Evolutionary conservation across 73 alveolate genomes (phyloP), one percentile per base, ranked within the genome.

Genomic region (Paramecium bursaria): DNA sequence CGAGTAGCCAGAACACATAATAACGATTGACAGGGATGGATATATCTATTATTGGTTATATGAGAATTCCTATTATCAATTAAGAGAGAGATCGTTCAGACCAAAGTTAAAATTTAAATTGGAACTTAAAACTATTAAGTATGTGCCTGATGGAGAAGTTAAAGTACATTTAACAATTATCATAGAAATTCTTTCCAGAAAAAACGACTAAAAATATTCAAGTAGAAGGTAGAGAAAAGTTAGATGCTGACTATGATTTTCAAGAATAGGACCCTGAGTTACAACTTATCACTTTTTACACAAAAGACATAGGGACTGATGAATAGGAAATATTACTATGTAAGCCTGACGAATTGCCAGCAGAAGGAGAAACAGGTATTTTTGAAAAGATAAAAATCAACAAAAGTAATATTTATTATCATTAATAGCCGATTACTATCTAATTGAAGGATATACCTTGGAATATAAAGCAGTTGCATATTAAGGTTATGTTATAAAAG

Each of bases 31-130:
- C 11, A 67, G 44, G 44, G 82, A 46, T 23, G 80, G 80, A 0
- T 61, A 67, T 67, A 23, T 67, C 0, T 25, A 23, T 11, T 27
- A 23, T 23, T 61, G 80, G 80, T 52, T 35, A 61, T 61, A 61
- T 61, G 80, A 61, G 31, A 61, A 52, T 19, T 52, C 57, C 31
- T 61, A 31, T 17, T 61, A 61, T 61, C 57, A 61, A 35, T 26
- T 61, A 0, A 61, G 80, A 61, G 42, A 35, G 42, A 61, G 80
- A 35, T 61, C 80, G 0, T 61, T 61, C 42, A 61, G 80, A 61
- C 80, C 80, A 9, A 61, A 61, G 42, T 14, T 46, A 5, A 61
- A 61, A 35, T 61, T 35, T 33, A 29, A 35, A 35, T 23, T 61
- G 3, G 5, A 33, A 35, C 31, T 61, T 52, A 61, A 52, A 5